These are phyloP conservation scores for Beauveria medogensis DNA, from an alignment of 2,329 filamentous ascomycete genomes.

Conservation along the genomic window DNA sequence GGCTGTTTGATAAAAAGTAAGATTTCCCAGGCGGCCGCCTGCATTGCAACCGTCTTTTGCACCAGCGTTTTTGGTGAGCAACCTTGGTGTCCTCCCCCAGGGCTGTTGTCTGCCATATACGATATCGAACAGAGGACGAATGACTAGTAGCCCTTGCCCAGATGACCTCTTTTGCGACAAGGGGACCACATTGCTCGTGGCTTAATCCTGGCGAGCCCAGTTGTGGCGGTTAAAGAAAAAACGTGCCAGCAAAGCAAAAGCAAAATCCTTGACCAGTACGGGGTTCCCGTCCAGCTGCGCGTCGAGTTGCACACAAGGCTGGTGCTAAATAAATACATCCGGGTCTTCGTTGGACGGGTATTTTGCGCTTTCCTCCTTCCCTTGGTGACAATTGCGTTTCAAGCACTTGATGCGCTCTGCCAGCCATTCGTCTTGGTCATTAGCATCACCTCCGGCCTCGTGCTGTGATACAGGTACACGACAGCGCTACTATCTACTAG, in stretches of 20 bases:
- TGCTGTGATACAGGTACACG: no score
- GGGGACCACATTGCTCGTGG: not conserved
- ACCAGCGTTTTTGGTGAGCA: no score
- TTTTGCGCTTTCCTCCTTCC: not conserved
- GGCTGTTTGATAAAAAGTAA: no score
- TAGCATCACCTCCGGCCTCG: not conserved
- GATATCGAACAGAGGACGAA: not conserved
- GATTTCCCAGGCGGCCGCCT: no score
- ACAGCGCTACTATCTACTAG: no score
- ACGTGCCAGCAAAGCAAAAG: not conserved
- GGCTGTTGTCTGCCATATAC: no score
- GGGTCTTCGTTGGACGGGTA: no score
- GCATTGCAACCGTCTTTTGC: no score
- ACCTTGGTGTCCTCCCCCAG: no score
- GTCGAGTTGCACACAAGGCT: not conserved
- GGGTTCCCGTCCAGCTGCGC: not conserved
- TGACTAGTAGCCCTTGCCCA: not conserved
- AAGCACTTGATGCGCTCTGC: not conserved
- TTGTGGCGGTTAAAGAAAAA: constrained; percentile 3
- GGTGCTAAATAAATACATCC: no score
- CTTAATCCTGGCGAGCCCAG: not conserved
- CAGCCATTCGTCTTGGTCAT: not conserved
- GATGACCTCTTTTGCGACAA: not conserved
- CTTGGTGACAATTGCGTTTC: not conserved
- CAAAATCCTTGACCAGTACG: not conserved